phyloP scores from a whole-genome alignment of 225 moss, liverwort and hornwort genomes.

The Antitrichia curtipendula region DNA sequence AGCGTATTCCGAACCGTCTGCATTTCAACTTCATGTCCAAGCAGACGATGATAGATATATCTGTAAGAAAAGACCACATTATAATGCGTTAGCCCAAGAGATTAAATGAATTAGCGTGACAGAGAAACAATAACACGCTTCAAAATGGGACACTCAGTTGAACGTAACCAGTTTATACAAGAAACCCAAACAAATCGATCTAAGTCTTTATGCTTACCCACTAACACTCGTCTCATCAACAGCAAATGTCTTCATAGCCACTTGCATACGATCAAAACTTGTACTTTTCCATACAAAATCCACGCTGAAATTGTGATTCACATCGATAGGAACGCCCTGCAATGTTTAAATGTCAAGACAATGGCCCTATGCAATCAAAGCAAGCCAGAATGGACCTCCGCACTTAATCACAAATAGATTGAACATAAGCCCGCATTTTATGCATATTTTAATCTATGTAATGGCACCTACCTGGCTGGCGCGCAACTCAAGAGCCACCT shows the following conservation, averaged over 20 bases:
- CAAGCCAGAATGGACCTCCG: not conserved
- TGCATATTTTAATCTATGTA: not conserved
- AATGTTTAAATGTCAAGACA: not conserved
- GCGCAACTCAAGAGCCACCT: slow-evolving; percentile 92
- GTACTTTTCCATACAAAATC: slow-evolving; percentile 99
- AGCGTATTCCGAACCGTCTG: slow-evolving; percentile 88
- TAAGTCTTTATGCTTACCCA: slow-evolving; percentile 34
- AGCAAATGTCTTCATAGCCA: slow-evolving; percentile 98
- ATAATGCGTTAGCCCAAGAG: not conserved
- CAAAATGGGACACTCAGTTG: not conserved
- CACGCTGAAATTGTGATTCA: slow-evolving; percentile 97
- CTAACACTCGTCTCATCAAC: slow-evolving; percentile 99
- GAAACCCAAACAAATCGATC: not conserved
- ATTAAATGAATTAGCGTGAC: not conserved
- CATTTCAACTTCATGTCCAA: slow-evolving; percentile 85
- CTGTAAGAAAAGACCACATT: slow-evolving; percentile 7
- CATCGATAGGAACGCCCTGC: slow-evolving; percentile 91
- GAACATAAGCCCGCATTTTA: not conserved
- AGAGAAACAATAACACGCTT: not conserved
- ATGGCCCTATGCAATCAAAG: not conserved
- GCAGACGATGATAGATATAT: slow-evolving; percentile 92
- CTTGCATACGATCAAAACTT: slow-evolving; percentile 98
- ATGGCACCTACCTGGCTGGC: slow-evolving; percentile 63
- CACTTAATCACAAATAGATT: not conserved
- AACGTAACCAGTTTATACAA: not conserved